Base-by-base conservation (phyloP, 805 yeast genomes). In the Candida sanyiensis region DNA sequence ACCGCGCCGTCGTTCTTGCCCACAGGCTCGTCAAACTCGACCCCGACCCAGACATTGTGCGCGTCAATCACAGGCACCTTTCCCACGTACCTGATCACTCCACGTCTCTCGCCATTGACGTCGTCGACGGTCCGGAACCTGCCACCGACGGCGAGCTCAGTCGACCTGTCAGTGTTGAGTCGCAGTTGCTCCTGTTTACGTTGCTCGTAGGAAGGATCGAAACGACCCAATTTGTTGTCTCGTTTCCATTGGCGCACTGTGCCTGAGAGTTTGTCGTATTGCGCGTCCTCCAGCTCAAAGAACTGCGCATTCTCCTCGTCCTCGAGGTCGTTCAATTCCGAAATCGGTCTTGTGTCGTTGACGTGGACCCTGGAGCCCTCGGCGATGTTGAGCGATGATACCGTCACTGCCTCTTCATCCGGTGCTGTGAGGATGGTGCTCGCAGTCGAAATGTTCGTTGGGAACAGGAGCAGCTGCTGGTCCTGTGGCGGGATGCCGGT, bases 1-100 rank as follows among this genome's bases (percentile, higher is more conserved):
- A 87, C 63, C 16, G 75, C 61, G 0, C 97, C 97, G 53, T 86
- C 76, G 52, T 89, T 86, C 57, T 83, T 86, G 5, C 97, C 97
- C 7, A 73, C 72, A 0, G 97, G 90, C 48, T 83, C 87, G 49
- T 84, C 93, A 39, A 88, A 78, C 49, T 80, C 84, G 4, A 90
- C 73, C 0, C 97, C 97, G 22, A 84, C 72, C 96, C 97, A 90
- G 1, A 61, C 48, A 15, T 65, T 72, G 67, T 70, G 19, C 48
- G 46, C 11, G 34, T 76, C 79, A 35, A 88, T 72, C 28, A 71
- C 77, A 0, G 75, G 67, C 2, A 90, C 75, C 28, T 59, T 61
- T 3, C 97, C 97, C 11, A 88, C 63, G 51, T 62, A 90, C 41
- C 69, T 64, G 21, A 90, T 70, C n/a, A 67, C 62, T 3, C 97